Base-by-base conservation (phyloP, 768 basidiomycete genomes). In the Kwoniella sp. region DNA sequence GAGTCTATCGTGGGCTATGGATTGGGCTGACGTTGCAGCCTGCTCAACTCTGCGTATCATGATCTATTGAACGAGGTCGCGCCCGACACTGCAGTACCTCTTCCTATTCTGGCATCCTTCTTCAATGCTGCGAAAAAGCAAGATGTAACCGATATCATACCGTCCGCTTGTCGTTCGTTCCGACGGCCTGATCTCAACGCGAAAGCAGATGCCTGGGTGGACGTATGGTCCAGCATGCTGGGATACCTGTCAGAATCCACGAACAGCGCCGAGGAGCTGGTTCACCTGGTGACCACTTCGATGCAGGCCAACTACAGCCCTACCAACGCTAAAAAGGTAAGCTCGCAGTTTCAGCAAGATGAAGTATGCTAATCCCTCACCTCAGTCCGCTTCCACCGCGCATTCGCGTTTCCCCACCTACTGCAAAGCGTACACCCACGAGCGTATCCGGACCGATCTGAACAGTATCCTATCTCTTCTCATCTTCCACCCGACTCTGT, bases 41-140 rank as follows among this genome's bases (percentile, higher is more conserved):
- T 45, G 9, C 41, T 45, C 17, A 45, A 45, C 20, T 3, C 41
- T 17, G 85, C 84, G 15, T 88, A 87, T 76, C 92, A 92, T 90
- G 65, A 75, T 20, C 84, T 93, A 13, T 82, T 92, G 9, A 17
- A 65, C 15, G 34, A 62, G 15, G 25, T 34, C 9, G 30, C 34
- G 23, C 58, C 47, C 4, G 34, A 15, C 1, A 51, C 34, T 38
- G 58, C 20, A 29, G 45, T 65, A 31, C 65, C 65, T 13, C 50
- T 59, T 1, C 30, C 37, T 5, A 52, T 69, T 26, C 28, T 64
- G 2, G 29, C 55, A 9, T 52, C 50, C 15, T 58, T 55, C 29
- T 65, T 59, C 30, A 45, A 20, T 2, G 25, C 38, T 25, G 28
- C 50, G 7, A 23, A 34, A 13, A 20, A 55, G 8, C 41, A 54